Conservation (phyloP, 371 early-diverging fungal species). For the Actinomucor elegans region DNA sequence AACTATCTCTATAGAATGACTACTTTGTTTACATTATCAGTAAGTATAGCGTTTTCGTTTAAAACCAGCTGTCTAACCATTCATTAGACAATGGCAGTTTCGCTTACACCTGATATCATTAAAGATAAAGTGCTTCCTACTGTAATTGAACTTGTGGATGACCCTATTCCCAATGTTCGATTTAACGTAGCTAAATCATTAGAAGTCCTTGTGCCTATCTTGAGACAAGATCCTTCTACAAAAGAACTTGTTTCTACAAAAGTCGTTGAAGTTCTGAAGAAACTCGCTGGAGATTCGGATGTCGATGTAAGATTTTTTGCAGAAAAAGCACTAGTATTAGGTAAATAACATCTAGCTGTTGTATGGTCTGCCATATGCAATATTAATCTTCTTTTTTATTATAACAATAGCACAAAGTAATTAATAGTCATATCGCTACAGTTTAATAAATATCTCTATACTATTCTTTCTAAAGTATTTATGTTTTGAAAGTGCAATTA, state of each 20-base stretch:
- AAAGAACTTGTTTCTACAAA: slow-evolving; percentile 59
- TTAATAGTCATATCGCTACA: no score
- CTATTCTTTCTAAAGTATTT: no score
- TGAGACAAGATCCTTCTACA: slow-evolving; percentile 65
- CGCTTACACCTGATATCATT: slow-evolving; percentile 86
- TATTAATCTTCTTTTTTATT: not conserved
- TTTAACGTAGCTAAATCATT: slow-evolving; percentile 98
- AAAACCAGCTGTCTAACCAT: no score
- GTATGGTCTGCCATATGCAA: not conserved
- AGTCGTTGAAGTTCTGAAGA: slow-evolving; percentile 78
- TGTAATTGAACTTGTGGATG: slow-evolving; percentile 76
- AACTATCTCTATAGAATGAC: slow-evolving; percentile 98
- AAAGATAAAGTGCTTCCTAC: slow-evolving; percentile 88
- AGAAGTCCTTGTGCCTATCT: slow-evolving; percentile 81
- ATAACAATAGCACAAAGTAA: slow-evolving; percentile 4
- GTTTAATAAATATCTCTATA: no score
- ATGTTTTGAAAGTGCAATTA: no score
- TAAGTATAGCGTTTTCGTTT: slow-evolving; percentile 33
- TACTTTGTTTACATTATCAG: slow-evolving; percentile 91
- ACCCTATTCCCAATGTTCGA: slow-evolving; percentile 98
- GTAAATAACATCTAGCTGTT: slow-evolving; percentile 18
- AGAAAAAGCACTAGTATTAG: slow-evolving; percentile 68
- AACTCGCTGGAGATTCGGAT: slow-evolving; percentile 85
- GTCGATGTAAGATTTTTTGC: slow-evolving; percentile 94
- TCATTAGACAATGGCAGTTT: slow-evolving; percentile 79